Evolutionary conservation across 768 basidiomycete species (phyloP).

Genomic region (Lactarius tabidus): DNA sequence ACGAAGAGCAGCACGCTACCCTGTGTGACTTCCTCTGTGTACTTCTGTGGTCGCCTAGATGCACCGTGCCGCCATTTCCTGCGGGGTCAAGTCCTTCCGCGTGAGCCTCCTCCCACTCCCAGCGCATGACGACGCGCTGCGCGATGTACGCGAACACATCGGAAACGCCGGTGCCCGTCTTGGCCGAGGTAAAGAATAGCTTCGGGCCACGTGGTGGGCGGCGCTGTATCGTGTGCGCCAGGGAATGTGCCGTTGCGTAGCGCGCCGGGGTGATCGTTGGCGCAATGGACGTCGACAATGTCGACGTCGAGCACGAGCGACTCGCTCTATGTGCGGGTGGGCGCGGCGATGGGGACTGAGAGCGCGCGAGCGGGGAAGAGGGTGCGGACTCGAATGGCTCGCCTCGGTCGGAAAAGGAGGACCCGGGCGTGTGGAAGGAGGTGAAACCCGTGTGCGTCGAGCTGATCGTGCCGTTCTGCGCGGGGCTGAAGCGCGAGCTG

Average conservation of each 20-base stretch:
- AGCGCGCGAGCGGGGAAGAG: constrained; percentile 49
- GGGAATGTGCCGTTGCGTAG: constrained; percentile 4
- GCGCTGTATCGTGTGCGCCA: constrained; percentile 24
- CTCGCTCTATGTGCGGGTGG: constrained; percentile 27
- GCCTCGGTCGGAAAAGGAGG: constrained; percentile 64
- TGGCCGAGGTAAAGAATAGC: constrained; percentile 74
- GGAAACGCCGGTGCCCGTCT: constrained; percentile 66
- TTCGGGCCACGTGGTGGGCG: constrained; percentile 53
- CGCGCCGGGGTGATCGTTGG: constrained; percentile 30
- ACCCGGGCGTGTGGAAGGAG: constrained; percentile 74
- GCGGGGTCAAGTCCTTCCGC: constrained; percentile 43
- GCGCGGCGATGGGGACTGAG: constrained; percentile 25
- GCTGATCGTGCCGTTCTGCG: constrained; percentile 48
- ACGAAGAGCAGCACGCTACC: constrained; percentile 15
- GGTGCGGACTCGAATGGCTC: constrained; percentile 46
- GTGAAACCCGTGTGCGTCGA: constrained; percentile 56
- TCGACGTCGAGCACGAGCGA: constrained; percentile 20
- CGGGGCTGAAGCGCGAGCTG: constrained; percentile 38
- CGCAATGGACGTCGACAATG: constrained; percentile 25
- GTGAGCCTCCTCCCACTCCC: constrained; percentile 61
- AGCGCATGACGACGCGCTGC: constrained; percentile 51
- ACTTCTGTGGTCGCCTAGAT: constrained; percentile 2
- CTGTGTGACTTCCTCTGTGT: background rate
- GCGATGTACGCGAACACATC: constrained; percentile 80
- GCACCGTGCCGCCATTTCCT: constrained; percentile 29